Base-by-base conservation (phyloP, 2,329 filamentous ascomycete species). In the Venturia oleaginea region DNA sequence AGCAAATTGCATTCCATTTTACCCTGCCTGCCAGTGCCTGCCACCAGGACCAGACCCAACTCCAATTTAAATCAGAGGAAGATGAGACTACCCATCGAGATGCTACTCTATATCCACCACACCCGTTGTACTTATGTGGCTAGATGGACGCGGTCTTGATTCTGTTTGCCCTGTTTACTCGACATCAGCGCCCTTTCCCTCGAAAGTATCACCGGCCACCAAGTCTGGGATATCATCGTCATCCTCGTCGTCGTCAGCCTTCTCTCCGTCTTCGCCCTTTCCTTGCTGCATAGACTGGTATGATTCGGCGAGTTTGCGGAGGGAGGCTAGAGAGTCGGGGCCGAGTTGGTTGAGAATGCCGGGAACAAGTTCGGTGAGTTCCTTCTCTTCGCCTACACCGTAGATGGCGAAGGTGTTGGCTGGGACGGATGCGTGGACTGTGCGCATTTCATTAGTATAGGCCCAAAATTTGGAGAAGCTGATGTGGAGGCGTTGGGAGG, bases 321-420 rank as follows among this genome's bases (percentile, higher is more conserved):
- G 91, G 68, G 92, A 96, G 67, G 94, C 94, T 67, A 99, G 90
- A 69, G 91, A 96, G 84, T 99, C 94, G 75, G 94, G 94, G 75
- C 94, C 94, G 69, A 99, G 91, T 84, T 99, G 94, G 89, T 97
- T 99, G 69, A 99, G 90, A 81, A 99, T 99, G 70, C 94, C 94
- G 74, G 94, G 94, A 70, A 99, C 94, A 73, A 99, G 92, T 84
- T 99, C 94, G 68, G 94, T 99, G 71, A 99, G 90, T 84, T 99
- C 94, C 87, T 99, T 99, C 83, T 99, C 94, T 83, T 99, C 94
- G 70, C 93, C 94, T 79, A 91, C 88, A 73, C 94, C 94, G 84
- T 97, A 99, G 84, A 99, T 95, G 81, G 94, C 94, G 80, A 97
- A 99, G 79, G 94, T 99, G 88, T 99, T 99, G 80, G 92, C 87